Evolutionary conservation across 106 monocot species (phyloP).

Genomic region (Platanthera guangdongensis): DNA sequence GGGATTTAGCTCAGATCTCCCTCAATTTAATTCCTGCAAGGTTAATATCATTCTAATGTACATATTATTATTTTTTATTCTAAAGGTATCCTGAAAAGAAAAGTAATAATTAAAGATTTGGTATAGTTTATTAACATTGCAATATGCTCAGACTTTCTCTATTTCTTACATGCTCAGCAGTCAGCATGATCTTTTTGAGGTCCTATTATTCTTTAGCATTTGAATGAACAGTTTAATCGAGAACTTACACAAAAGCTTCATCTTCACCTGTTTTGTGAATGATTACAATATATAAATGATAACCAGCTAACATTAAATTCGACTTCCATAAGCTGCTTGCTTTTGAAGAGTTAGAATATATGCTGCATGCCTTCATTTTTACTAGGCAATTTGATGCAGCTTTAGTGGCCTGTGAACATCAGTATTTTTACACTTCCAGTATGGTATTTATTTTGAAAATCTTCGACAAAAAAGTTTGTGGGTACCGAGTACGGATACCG

Average conservation of each 20-base stretch:
- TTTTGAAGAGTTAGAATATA: background rate
- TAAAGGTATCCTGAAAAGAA: background rate
- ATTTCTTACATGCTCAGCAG: background rate
- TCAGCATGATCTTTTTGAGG: background rate
- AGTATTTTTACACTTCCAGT: background rate
- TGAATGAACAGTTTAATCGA: background rate
- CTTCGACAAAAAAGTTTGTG: background rate
- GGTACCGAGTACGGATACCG: too few relatives aligned
- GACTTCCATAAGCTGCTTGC: background rate
- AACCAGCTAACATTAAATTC: background rate
- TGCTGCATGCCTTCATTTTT: background rate
- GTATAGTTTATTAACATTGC: background rate
- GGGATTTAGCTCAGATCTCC: slow-evolving; percentile 74
- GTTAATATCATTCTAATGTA: slow-evolving; percentile 19
- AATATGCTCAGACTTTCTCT: too few relatives aligned
- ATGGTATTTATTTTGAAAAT: background rate
- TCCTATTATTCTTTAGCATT: background rate
- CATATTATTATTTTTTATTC: slow-evolving; percentile 2
- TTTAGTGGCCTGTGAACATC: background rate
- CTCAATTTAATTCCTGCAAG: slow-evolving; percentile 83
- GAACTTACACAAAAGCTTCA: background rate
- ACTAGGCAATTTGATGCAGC: background rate
- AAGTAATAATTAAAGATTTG: background rate
- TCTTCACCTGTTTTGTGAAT: background rate
- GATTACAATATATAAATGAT: background rate